phyloP scores from a whole-genome alignment of 2,329 filamentous ascomycete species.

The Monilinia vaccinii-corymbosi region DNA sequence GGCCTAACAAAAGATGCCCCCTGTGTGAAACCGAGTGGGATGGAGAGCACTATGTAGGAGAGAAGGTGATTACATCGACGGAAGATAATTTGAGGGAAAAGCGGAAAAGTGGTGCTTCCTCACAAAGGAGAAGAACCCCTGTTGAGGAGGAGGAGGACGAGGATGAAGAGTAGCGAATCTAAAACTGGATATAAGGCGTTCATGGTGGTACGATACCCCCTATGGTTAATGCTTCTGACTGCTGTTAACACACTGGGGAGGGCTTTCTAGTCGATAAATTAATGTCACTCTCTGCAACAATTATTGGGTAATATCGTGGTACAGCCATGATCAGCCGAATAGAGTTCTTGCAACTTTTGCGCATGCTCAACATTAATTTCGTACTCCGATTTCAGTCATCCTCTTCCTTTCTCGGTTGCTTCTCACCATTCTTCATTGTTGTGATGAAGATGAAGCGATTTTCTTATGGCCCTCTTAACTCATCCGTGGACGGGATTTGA shows the following conservation, averaged over 20 bases:
- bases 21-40: slow-evolving; percentile 45
- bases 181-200: background rate
- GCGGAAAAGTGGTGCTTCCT: slow-evolving; percentile 22
- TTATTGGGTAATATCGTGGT: background rate
- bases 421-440: background rate
- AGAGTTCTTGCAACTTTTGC: background rate
- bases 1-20: slow-evolving; percentile 51
- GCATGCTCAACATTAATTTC: background rate
- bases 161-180: background rate
- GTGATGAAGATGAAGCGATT: background rate
- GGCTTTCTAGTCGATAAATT: background rate
- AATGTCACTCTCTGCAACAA: background rate
- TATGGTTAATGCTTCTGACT: background rate
- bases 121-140: slow-evolving; percentile 7
- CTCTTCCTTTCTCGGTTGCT: background rate
- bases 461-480: slow-evolving; percentile 5
- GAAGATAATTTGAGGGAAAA: slow-evolving; percentile 28
- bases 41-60: slow-evolving; percentile 28
- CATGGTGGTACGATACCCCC: background rate
- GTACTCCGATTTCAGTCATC: background rate
- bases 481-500: slow-evolving; percentile 9
- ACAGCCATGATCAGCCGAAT: background rate
- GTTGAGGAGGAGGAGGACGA: slow-evolving; percentile 14
- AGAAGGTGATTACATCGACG: slow-evolving; percentile 27
- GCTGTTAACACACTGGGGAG: background rate